A percentile compares a stretch with the other conserved stretches of the same genome.
Conservation (phyloP, 2,329 filamentous ascomycete genomes). For the Trichoderma sp. region DNA sequence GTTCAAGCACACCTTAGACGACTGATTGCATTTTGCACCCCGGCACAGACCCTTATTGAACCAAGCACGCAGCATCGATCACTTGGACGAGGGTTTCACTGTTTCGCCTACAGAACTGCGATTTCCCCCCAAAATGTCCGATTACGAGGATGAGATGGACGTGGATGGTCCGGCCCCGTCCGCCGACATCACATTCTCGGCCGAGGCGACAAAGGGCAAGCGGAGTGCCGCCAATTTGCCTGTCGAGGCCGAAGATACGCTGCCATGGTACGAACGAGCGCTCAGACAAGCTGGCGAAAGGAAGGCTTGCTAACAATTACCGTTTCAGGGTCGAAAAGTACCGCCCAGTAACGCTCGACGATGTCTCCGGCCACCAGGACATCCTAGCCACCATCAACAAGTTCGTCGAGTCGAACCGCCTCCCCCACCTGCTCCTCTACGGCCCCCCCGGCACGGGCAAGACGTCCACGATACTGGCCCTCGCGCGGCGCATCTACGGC, state of each 20-base stretch:
- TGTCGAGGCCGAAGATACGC: slow-evolving; percentile 86
- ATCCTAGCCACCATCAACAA: slow-evolving; percentile 98
- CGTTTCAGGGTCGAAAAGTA: slow-evolving; percentile 90
- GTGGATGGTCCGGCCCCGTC: slow-evolving; percentile 53
- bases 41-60: not conserved
- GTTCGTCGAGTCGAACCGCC: slow-evolving; percentile 89
- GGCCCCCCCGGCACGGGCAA: slow-evolving; percentile 96
- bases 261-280: slow-evolving; percentile 73
- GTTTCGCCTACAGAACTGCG: not conserved
- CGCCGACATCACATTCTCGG: slow-evolving; percentile 67
- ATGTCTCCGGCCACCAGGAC: slow-evolving; percentile 96
- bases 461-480: slow-evolving; percentile 92
- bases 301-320: not conserved
- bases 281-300: not conserved
- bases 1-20: not conserved
- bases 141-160: slow-evolving; percentile 64
- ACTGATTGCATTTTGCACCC: not conserved
- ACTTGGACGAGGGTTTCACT: not conserved
- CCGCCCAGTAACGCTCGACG: slow-evolving; percentile 80
- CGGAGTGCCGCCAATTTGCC: slow-evolving; percentile 89
- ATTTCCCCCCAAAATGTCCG: slow-evolving; percentile 52
- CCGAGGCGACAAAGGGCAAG: slow-evolving; percentile 83
- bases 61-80: not conserved
- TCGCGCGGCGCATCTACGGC: slow-evolving; percentile 92
- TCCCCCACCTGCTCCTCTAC: slow-evolving; percentile 95